Conservation (phyloP, 306 rosid species). For the Citrullus mucosospermus region DNA sequence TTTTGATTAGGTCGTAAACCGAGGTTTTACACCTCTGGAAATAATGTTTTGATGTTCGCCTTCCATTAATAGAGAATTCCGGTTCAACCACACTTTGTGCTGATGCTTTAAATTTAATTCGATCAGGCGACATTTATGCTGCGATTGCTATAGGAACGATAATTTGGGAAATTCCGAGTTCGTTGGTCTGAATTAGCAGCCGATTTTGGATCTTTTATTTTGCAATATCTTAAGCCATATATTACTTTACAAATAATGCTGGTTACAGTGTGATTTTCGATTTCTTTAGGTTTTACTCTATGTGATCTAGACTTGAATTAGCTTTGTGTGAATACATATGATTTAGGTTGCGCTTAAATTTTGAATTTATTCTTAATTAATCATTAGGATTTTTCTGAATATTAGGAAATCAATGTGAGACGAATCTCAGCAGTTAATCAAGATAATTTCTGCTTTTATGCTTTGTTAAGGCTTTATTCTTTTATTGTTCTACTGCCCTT, state of each 20-base stretch:
- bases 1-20: neutral
- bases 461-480: neutral
- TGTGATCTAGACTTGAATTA: neutral
- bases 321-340: neutral
- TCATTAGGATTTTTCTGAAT: neutral
- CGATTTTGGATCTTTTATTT: neutral
- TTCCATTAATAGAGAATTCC: neutral
- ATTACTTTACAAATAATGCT: neutral
- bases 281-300: neutral
- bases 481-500: neutral
- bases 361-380: neutral
- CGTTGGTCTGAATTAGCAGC: neutral
- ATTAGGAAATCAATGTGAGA: neutral
- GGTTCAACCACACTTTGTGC: neutral
- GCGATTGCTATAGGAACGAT: neutral
- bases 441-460: neutral
- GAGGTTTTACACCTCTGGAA: neutral
- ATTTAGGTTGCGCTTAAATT: neutral
- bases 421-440: neutral
- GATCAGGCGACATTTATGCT: neutral
- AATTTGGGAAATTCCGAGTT: neutral
- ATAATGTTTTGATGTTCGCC: neutral
- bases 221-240: neutral
- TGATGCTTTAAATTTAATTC: neutral
- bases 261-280: neutral